A percentile compares a stretch with the other conserved stretches of the same genome.
These are phyloP conservation scores for Trichomonas gallinae DNA, from an alignment of 208 protist genomes.

Conservation along the genomic window DNA sequence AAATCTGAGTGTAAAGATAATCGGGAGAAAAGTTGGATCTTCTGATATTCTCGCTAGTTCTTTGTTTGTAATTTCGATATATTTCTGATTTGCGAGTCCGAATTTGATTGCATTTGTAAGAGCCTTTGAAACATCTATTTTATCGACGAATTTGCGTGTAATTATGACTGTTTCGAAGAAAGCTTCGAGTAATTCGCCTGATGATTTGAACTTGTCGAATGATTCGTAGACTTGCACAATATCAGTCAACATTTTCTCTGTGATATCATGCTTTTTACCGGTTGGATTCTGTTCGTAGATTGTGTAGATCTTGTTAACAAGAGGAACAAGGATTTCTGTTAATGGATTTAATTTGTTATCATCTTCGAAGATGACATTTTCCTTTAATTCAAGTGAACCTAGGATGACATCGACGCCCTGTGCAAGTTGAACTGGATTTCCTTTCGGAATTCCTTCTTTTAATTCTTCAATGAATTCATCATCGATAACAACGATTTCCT, in stretches of 20 bases:
- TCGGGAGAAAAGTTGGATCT: background rate
- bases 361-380: background rate
- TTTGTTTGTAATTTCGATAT: background rate
- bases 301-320: background rate
- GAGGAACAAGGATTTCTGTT: background rate
- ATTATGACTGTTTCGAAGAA: background rate
- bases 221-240: background rate
- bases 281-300: background rate
- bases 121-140: background rate
- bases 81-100: background rate
- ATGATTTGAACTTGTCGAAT: conserved; percentile 16
- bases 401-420: background rate
- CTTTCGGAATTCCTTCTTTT: background rate
- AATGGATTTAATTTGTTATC: background rate
- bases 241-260: background rate
- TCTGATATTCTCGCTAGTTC: background rate
- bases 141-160: background rate
- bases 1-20: background rate
- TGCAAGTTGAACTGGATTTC: background rate
- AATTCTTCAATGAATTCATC: background rate
- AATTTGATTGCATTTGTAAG: background rate
- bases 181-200: background rate
- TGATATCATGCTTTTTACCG: background rate
- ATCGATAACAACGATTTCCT: background rate
- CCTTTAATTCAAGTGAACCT: background rate